Conservation (phyloP, 805 yeast genomes). For the Hanseniaspora clermontiae region DNA sequence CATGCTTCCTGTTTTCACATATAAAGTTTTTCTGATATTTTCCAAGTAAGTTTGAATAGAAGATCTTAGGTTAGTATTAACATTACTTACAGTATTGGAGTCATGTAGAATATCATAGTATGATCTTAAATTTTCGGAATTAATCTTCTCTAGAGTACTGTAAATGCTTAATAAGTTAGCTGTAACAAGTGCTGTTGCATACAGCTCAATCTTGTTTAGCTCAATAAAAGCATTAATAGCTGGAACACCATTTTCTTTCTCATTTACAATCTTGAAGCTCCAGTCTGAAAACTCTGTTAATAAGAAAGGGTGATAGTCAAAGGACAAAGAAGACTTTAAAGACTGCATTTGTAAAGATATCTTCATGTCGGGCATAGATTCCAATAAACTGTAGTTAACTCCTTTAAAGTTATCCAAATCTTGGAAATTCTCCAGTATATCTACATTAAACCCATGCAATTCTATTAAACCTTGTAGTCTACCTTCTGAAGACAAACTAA, state of each 20-base stretch:
- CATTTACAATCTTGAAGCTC: conserved; percentile 52
- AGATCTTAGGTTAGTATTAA: conserved; percentile 20
- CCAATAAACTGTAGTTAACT: background rate
- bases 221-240: conserved; percentile 39
- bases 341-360: conserved; percentile 44
- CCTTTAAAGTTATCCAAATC: conserved; percentile 28
- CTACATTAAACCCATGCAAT: conserved; percentile 38
- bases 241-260: conserved; percentile 36
- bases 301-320: conserved; percentile 78
- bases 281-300: conserved; percentile 41
- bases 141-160: conserved; percentile 55
- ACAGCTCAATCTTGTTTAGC: conserved; percentile 45
- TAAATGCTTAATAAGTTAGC: conserved; percentile 70
- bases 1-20: conserved; percentile 45
- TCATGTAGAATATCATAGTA: conserved; percentile 65
- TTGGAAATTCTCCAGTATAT: conserved; percentile 63
- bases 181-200: conserved; percentile 72
- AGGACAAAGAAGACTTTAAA: conserved; percentile 48
- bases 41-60: conserved; percentile 25
- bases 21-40: conserved; percentile 51
- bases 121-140: conserved; percentile 57
- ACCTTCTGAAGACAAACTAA: conserved; percentile 51
- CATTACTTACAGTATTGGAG: conserved; percentile 30
- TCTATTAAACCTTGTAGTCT: conserved; percentile 63
- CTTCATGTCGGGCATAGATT: conserved; percentile 27